Evolutionary conservation across 2,329 filamentous ascomycete genomes (phyloP).

Genomic region (Alternaria gansuensis): DNA sequence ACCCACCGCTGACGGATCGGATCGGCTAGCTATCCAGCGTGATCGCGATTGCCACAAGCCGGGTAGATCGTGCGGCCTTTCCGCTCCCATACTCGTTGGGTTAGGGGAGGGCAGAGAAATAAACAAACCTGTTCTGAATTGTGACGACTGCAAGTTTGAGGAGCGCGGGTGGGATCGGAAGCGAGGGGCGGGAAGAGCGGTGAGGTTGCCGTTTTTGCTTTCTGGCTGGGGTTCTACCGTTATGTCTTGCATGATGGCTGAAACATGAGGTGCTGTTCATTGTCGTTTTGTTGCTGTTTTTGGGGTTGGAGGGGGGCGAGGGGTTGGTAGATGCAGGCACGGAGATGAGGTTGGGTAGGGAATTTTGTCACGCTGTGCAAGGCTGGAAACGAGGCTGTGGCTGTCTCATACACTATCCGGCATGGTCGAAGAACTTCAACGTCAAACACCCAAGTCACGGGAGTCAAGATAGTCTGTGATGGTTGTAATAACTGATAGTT

Average conservation of each 20-base stretch:
- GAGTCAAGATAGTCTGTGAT: background rate
- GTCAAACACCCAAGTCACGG: background rate
- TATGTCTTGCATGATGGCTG: constrained; percentile 1
- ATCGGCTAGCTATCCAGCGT: constrained; percentile 3
- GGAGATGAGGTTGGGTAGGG: constrained; percentile 4
- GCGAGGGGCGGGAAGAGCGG: constrained; percentile 4
- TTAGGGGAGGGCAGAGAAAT: background rate
- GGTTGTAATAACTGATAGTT: constrained; percentile 18
- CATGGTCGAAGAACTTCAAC: background rate
- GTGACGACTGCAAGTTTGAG: background rate
- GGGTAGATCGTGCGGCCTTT: constrained; percentile 4
- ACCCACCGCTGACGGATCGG: background rate
- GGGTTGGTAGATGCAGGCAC: constrained; percentile 8
- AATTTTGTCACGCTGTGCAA: background rate
- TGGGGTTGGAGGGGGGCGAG: background rate
- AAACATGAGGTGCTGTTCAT: constrained; percentile 3
- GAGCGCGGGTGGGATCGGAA: background rate
- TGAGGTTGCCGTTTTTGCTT: background rate
- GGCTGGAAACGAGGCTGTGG: background rate
- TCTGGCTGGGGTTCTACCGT: constrained; percentile 1
- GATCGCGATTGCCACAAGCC: constrained; percentile 5
- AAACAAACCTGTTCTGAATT: background rate
- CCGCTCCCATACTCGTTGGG: background rate
- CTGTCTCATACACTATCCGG: background rate
- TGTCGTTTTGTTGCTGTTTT: constrained; percentile 1